A percentile compares a stretch with the other conserved stretches of the same genome.
These are phyloP conservation scores for Penicillium sp. DNA, from an alignment of 2,329 filamentous ascomycete genomes.

Conservation along the genomic window DNA sequence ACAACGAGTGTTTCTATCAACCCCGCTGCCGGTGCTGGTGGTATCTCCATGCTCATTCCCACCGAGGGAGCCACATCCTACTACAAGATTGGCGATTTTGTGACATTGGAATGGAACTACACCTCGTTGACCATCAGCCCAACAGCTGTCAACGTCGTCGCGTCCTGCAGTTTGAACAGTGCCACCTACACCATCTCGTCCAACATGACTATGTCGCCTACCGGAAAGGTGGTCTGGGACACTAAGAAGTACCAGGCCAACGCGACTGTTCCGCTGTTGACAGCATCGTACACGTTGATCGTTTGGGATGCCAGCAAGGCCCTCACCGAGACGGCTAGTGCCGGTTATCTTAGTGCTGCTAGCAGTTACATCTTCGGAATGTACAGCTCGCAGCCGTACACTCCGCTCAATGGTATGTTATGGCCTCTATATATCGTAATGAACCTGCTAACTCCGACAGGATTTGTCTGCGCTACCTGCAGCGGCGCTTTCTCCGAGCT, in stretches of 20 bases:
- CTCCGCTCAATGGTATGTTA: conserved; percentile 42
- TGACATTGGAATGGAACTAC: conserved; percentile 62
- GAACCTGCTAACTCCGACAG: conserved; percentile 33
- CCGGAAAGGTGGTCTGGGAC: conserved; percentile 52
- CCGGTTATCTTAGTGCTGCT: conserved; percentile 51
- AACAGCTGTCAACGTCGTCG: conserved; percentile 52
- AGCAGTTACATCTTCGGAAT: conserved; percentile 54
- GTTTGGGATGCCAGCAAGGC: conserved; percentile 52
- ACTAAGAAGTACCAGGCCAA: conserved; percentile 47
- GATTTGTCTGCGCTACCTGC: conserved; percentile 51
- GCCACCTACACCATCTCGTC: conserved; percentile 53
- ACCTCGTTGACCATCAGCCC: conserved; percentile 54
- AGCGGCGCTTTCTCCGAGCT: conserved; percentile 44
- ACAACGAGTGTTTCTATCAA: conserved; percentile 48
- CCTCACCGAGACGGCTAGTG: conserved; percentile 43
- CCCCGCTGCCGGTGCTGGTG: conserved; percentile 48
- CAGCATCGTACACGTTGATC: conserved; percentile 55
- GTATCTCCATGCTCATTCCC: conserved; percentile 55
- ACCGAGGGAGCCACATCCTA: too few relatives aligned
- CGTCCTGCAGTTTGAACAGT: conserved; percentile 51
- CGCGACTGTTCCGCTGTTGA: conserved; percentile 47
- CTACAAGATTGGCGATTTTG: conserved; percentile 55
- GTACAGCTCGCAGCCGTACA: conserved; percentile 50
- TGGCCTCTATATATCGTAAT: too few relatives aligned
- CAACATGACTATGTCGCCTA: conserved; percentile 49